These are phyloP conservation scores for Plectosphaerella cucumerina DNA, from an alignment of 2,329 filamentous ascomycete species.

Conservation along the genomic window DNA sequence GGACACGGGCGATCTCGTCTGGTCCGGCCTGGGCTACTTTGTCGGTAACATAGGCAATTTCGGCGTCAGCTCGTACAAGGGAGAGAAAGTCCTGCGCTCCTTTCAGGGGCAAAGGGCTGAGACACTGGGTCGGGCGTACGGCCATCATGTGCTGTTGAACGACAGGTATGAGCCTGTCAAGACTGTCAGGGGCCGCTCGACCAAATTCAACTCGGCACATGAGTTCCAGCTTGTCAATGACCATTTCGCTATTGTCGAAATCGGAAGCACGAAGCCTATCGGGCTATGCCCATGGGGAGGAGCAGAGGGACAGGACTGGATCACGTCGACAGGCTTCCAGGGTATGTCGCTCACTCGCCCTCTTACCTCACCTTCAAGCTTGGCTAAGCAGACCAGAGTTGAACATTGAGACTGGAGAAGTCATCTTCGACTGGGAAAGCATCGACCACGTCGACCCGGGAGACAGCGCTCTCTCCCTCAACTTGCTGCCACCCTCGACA, in stretches of 20 bases:
- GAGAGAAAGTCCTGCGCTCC: slow-evolving; percentile 45
- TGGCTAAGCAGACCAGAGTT: slow-evolving; percentile 30
- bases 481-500: slow-evolving; percentile 11
- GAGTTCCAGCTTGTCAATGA: slow-evolving; percentile 52
- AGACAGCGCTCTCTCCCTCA: slow-evolving; percentile 1
- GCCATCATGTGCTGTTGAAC: slow-evolving; percentile 48
- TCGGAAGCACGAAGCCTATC: neutral
- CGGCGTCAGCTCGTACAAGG: slow-evolving; percentile 44
- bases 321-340: slow-evolving; percentile 3
- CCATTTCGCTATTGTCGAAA: slow-evolving; percentile 8
- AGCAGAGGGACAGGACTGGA: slow-evolving; percentile 2
- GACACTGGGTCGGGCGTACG: slow-evolving; percentile 48
- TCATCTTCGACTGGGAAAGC: slow-evolving; percentile 43
- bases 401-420: slow-evolving; percentile 41
- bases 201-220: slow-evolving; percentile 48
- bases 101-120: slow-evolving; percentile 51
- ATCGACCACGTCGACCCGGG: slow-evolving; percentile 19
- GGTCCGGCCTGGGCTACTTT: slow-evolving; percentile 51
- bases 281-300: slow-evolving; percentile 1
- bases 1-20: slow-evolving; percentile 50
- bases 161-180: slow-evolving; percentile 50
- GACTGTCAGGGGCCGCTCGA: slow-evolving; percentile 46
- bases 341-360: neutral
- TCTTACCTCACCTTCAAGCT: neutral
- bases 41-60: slow-evolving; percentile 51